A percentile compares a stretch with the other conserved stretches of the same genome.
Conservation (phyloP, 164 flowering plant genomes). For the Stephania yunnanensis region DNA sequence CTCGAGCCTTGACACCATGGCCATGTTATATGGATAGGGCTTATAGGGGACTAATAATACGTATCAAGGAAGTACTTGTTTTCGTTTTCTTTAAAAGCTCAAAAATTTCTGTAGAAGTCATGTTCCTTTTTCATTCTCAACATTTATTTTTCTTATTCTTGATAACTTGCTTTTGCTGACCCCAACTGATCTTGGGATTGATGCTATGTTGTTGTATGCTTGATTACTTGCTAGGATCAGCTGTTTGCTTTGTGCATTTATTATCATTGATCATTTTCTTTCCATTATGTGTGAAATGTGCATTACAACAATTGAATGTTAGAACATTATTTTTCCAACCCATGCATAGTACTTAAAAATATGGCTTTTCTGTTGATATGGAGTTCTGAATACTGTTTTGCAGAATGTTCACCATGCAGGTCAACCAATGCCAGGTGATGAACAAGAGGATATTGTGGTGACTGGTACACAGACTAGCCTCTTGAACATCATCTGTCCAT, state of each 20-base stretch:
- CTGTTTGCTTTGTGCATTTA: background rate
- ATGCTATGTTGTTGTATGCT: background rate
- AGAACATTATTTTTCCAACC: background rate
- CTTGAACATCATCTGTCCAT: conserved; percentile 64
- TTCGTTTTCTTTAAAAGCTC: background rate
- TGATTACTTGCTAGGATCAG: background rate
- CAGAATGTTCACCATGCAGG: conserved; percentile 91
- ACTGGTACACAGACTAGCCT: conserved; percentile 63
- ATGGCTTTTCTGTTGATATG: background rate
- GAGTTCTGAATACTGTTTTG: conserved; percentile 14
- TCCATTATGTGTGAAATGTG: background rate
- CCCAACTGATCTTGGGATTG: too few relatives aligned
- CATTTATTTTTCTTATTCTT: background rate
- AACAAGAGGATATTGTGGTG: conserved; percentile 86
- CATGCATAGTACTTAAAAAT: background rate
- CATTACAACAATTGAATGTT: background rate
- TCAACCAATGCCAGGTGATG: conserved; percentile 91
- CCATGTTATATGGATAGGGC: too few relatives aligned
- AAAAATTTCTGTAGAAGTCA: background rate
- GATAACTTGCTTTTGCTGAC: background rate
- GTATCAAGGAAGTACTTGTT: background rate
- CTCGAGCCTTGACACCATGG: too few relatives aligned
- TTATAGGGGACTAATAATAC: too few relatives aligned
- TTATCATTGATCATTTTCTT: background rate
- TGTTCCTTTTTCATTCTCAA: background rate